Conservation (phyloP, 148 eudicot genomes). For the Cornus suecica region DNA sequence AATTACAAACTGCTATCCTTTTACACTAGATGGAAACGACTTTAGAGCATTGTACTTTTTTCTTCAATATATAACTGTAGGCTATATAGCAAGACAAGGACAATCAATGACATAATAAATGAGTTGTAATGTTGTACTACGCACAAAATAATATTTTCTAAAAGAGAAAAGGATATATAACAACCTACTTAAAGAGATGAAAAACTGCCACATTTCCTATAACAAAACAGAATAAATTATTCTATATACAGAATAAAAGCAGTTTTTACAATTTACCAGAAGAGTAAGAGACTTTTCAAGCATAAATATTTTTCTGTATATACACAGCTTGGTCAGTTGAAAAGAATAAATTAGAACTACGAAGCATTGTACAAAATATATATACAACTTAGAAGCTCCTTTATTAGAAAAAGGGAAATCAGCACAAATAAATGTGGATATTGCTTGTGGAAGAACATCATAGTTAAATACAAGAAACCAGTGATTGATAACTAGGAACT, state of each 20-base stretch:
- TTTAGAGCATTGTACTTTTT: background rate
- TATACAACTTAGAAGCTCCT: background rate
- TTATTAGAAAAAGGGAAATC: background rate
- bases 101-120: too few species aligned
- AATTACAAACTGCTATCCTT: background rate
- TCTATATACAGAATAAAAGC: background rate
- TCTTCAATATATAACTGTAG: too few species aligned
- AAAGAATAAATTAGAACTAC: background rate
- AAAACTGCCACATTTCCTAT: background rate
- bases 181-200: background rate
- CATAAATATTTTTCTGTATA: background rate
- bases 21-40: background rate
- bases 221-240: background rate
- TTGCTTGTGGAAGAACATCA: too few species aligned
- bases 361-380: background rate
- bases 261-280: background rate
- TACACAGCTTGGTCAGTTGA: background rate
- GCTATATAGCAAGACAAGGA: too few species aligned
- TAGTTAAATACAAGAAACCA: too few species aligned
- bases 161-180: background rate
- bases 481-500: too few species aligned
- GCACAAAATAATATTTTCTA: too few species aligned
- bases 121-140: too few species aligned
- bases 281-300: background rate
- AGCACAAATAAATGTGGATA: too few species aligned